Evolutionary conservation across 768 basidiomycete species (phyloP), one percentile per base, ranked within the genome.

Genomic region (Phanerochaete carnosa): DNA sequence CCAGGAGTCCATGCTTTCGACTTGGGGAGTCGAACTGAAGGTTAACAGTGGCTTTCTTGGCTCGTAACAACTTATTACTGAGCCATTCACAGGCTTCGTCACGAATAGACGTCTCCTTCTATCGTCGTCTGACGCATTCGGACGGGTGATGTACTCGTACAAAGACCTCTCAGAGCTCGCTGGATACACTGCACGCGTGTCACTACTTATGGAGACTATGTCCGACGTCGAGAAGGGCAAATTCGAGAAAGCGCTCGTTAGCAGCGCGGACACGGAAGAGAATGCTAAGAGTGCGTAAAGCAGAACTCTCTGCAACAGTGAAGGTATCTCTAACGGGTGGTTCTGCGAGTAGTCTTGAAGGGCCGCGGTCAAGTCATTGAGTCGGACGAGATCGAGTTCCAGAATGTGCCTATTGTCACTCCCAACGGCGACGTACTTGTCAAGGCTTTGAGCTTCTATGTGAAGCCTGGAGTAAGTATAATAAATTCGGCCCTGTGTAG

Each of bases 161-260:
- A 98, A 97, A 74, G 95, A 98, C 71, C 79, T 99, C 3, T 87
- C 94, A 4, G 96, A 99, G 71, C 84, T 99, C 33, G 94, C 96
- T 3, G 96, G 96, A 12, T 98, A 97, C 71, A 98, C 96, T 2
- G 85, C 93, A 1, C 87, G 96, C 15, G 96, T 99, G 0, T 88
- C 90, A 32, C 83, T 88, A 46, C 80, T 98, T 0, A 81, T 99
- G 9, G 92, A 95, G 57, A 94, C 94, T 0, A 96, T 98, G 86
- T 80, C 86, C 23, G 94, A 95, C 60, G 85, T 96, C 25, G 85
- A 85, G 60, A 76, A 82, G 53, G 94, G 94, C 29, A 89, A 87
- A 68, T 97, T 92, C 61, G 84, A 95, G 70, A 99, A 98, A 75
- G 87, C 85, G 28, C 79, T 95, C 15, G 88, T 97, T 13, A 89